These are phyloP conservation scores for Amanita rimosa DNA, from an alignment of 768 basidiomycete genomes.

Conservation along the genomic window DNA sequence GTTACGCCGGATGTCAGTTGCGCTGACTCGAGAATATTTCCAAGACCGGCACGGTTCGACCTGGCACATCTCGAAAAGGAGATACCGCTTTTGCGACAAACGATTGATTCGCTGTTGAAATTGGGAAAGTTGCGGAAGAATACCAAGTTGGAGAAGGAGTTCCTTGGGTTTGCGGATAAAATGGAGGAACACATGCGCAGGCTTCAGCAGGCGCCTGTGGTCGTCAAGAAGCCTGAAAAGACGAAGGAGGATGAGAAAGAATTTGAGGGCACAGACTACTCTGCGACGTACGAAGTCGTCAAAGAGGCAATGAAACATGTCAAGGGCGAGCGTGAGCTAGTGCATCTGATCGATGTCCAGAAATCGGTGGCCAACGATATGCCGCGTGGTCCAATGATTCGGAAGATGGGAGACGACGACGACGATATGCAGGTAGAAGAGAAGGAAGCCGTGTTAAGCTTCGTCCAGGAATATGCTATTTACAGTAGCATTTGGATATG, in stretches of 20 bases:
- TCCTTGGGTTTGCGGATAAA: slow-evolving; percentile 14
- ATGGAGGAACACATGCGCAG: slow-evolving; percentile 17
- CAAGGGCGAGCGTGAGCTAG: slow-evolving; percentile 16
- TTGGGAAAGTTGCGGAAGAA: slow-evolving; percentile 15
- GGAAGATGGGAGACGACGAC: neutral
- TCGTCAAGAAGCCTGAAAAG: slow-evolving; percentile 2
- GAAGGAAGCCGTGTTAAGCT: neutral
- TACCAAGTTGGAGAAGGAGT: slow-evolving; percentile 12
- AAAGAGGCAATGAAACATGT: slow-evolving; percentile 8
- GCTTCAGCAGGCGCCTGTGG: slow-evolving; percentile 1
- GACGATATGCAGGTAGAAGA: neutral
- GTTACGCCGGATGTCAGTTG: neutral
- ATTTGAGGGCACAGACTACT: slow-evolving; percentile 7
- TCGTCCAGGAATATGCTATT: neutral
- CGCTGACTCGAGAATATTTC: slow-evolving; percentile 2
- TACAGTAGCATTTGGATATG: neutral
- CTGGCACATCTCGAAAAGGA: slow-evolving; percentile 11
- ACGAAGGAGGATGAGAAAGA: slow-evolving; percentile 6
- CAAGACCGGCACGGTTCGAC: slow-evolving; percentile 6
- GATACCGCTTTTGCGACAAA: slow-evolving; percentile 15
- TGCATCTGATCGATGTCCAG: slow-evolving; percentile 27
- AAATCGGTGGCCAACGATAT: slow-evolving; percentile 20
- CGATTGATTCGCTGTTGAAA: slow-evolving; percentile 13
- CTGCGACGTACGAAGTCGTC: slow-evolving; percentile 12
- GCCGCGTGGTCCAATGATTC: neutral